Evolutionary conservation across 148 eudicot genomes (phyloP).

Genomic region (Pouteria glomerata): DNA sequence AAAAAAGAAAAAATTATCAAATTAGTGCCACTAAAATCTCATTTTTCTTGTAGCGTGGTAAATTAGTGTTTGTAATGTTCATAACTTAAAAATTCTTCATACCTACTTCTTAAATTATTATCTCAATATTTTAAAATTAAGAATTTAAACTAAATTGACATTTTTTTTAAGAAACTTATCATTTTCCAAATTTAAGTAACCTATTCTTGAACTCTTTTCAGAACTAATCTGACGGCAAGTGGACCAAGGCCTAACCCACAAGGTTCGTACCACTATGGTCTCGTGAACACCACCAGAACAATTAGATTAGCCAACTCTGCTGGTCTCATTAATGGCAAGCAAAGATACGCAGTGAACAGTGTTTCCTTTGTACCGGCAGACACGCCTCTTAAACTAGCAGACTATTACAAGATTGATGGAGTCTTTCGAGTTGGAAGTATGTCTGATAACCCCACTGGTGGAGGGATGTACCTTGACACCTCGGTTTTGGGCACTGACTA

Average conservation of each 20-base stretch:
- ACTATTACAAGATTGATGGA: constrained; percentile 18
- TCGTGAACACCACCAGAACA: constrained; percentile 24
- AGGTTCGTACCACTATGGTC: constrained; percentile 21
- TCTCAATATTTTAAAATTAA: too few relatives aligned
- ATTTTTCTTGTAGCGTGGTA: too few relatives aligned
- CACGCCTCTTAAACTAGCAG: constrained; percentile 23
- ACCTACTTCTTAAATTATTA: too few relatives aligned
- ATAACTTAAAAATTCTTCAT: too few relatives aligned
- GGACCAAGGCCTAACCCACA: constrained; percentile 23
- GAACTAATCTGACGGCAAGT: constrained; percentile 20
- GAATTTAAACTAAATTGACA: too few relatives aligned
- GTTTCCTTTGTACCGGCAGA: constrained; percentile 24
- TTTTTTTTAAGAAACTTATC: too few relatives aligned
- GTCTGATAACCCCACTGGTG: constrained; percentile 14
- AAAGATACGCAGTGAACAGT: constrained; percentile 24
- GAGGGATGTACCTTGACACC: constrained; percentile 11
- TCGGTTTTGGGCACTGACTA: constrained; percentile 14
- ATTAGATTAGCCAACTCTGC: constrained; percentile 20
- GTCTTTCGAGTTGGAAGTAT: constrained; percentile 20
- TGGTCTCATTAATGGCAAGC: constrained; percentile 12
- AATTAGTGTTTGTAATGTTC: too few relatives aligned
- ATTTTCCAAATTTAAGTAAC: too few relatives aligned
- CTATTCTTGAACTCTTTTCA: too few relatives aligned
- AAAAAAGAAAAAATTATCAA: too few relatives aligned
- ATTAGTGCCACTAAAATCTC: too few relatives aligned